phyloP scores from a whole-genome alignment of 1,284 basidiomycete genomes.

The Fomitopsis betulina region DNA sequence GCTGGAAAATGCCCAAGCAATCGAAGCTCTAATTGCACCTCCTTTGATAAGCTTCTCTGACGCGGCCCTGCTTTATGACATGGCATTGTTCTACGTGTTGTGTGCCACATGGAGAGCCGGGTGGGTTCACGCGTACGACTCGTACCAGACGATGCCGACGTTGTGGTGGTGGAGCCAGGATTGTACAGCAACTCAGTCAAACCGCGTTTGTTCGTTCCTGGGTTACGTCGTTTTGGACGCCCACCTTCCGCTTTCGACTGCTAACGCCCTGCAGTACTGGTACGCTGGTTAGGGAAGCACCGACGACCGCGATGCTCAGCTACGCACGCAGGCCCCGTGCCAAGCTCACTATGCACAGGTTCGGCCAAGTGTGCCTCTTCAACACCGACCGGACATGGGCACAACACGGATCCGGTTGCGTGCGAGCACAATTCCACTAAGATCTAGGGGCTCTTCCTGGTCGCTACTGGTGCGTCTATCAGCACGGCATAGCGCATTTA shows the following conservation, averaged over 20 bases:
- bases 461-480: not conserved
- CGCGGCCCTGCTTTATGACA: not conserved
- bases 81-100: not conserved
- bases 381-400: not conserved
- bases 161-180: not conserved
- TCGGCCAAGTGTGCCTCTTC: not conserved
- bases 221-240: not conserved
- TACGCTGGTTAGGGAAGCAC: not conserved
- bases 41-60: not conserved
- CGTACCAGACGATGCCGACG: not conserved
- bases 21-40: not conserved
- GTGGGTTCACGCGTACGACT: not conserved
- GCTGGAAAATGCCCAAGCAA: not conserved
- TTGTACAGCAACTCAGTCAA: not conserved
- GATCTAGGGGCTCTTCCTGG: conserved; percentile 1
- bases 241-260: not conserved
- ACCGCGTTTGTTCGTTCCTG: not conserved
- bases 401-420: not conserved
- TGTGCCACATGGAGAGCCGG: not conserved
- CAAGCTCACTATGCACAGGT: not conserved
- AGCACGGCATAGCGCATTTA: not conserved
- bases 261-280: not conserved
- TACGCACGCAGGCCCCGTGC: not conserved
- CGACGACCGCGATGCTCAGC: not conserved
- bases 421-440: not conserved